Conservation (phyloP, 371 early-diverging fungal species). For the Lichtheimia corymbifera region DNA sequence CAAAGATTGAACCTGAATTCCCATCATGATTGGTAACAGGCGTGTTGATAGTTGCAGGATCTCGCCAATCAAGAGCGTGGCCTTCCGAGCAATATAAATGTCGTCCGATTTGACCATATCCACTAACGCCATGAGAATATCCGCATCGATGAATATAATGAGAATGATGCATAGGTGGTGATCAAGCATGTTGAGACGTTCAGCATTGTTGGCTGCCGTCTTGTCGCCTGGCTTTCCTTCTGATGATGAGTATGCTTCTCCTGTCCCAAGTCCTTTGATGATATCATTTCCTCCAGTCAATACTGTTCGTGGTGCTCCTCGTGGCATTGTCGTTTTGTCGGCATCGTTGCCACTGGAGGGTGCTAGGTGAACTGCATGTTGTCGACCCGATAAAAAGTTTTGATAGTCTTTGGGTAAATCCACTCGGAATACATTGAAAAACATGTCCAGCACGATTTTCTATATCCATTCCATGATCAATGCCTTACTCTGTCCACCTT, state of each 20-base stretch:
- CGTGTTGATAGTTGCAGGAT: conserved; percentile 74
- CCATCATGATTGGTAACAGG: conserved; percentile 63
- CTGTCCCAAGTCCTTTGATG: conserved; percentile 17
- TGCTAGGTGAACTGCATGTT: conserved; percentile 47
- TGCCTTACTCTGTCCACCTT: neutral
- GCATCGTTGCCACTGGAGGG: conserved; percentile 20
- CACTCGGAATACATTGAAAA: conserved; percentile 77
- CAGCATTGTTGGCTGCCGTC: conserved; percentile 33
- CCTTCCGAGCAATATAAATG: conserved; percentile 56
- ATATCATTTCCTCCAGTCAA: conserved; percentile 24
- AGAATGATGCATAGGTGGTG: conserved; percentile 74
- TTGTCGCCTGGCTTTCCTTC: neutral
- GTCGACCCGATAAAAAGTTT: conserved; percentile 52
- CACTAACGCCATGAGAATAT: conserved; percentile 70
- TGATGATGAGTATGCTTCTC: conserved; percentile 5
- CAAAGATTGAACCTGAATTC: conserved; percentile 66
- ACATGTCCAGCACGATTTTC: conserved; percentile 77
- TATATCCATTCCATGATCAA: conserved; percentile 17
- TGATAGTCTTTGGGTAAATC: conserved; percentile 67
- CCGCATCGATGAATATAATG: conserved; percentile 77
- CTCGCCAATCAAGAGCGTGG: conserved; percentile 75
- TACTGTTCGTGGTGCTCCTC: conserved; percentile 17
- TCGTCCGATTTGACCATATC: conserved; percentile 58
- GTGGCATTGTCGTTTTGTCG: conserved; percentile 9
- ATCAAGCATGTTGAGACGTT: conserved; percentile 65